Evolutionary conservation across 208 protist genomes (phyloP).

Genomic region (Sergeia podlipaevii): DNA sequence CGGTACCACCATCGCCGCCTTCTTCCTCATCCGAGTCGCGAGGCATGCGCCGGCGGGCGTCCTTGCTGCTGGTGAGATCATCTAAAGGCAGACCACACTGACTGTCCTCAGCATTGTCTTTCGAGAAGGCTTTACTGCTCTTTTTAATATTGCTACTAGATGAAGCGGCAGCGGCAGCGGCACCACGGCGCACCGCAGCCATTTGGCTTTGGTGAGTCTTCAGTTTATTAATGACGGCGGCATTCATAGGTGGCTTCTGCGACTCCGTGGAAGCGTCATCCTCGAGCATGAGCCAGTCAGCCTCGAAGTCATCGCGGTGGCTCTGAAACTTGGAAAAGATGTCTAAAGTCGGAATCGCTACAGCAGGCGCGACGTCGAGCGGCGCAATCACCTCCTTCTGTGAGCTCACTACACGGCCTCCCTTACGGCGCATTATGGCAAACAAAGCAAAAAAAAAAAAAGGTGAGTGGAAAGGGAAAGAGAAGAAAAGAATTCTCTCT

Average conservation of each 20-base stretch:
- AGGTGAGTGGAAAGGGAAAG: neutral
- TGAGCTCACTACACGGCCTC: constrained; percentile 32
- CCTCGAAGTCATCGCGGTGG: constrained; percentile 55
- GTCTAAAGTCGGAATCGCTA: constrained; percentile 34
- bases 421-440: constrained; percentile 25
- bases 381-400: constrained; percentile 11
- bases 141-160: neutral
- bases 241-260: constrained; percentile 18
- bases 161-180: neutral
- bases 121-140: neutral
- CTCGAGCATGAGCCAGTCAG: constrained; percentile 66
- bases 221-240: constrained; percentile 39
- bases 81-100: too few relatives aligned
- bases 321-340: constrained; percentile 72
- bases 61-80: too few relatives aligned
- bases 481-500: too few relatives aligned
- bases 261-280: constrained; percentile 30
- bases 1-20: neutral
- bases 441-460: too few relatives aligned
- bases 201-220: constrained; percentile 27
- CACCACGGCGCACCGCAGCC: neutral
- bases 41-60: neutral
- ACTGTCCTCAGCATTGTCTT: neutral
- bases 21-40: constrained; percentile 12
- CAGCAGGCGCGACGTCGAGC: constrained; percentile 3